Evolutionary conservation across 176 grass and related monocot genomes (phyloP).

Genomic region (Triticum timopheevii): DNA sequence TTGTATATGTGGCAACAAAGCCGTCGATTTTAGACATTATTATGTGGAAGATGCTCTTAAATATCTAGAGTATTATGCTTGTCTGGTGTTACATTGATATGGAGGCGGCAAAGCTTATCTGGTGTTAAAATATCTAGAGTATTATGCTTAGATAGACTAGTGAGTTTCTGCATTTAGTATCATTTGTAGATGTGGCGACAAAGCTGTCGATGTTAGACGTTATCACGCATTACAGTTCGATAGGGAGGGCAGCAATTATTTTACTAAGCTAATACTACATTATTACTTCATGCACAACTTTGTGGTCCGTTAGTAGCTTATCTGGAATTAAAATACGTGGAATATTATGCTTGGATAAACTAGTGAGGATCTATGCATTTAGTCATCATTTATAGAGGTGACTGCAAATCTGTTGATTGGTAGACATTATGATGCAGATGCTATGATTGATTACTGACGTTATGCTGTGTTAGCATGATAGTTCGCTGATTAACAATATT

Average conservation of each 20-base stretch:
- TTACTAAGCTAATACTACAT: background rate
- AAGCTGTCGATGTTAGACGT: background rate
- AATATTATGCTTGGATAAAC: conserved; percentile 10
- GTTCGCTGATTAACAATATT: background rate
- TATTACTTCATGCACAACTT: background rate
- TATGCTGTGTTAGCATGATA: background rate
- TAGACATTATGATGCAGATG: background rate
- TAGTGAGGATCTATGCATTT: background rate
- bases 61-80: too few species aligned
- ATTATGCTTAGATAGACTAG: background rate
- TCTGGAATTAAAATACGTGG: conserved; percentile 2
- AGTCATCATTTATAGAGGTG: background rate
- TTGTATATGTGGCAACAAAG: too few species aligned
- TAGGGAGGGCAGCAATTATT: background rate
- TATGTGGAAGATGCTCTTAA: too few species aligned
- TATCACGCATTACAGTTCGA: background rate
- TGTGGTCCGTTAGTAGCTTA: background rate
- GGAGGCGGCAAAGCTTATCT: too few species aligned
- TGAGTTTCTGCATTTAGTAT: background rate
- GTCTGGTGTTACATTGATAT: too few species aligned
- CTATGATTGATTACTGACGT: background rate
- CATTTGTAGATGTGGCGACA: background rate
- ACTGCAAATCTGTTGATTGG: background rate
- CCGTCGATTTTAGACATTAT: too few species aligned
- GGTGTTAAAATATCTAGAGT: too few species aligned